Conservation (phyloP, 768 basidiomycete genomes). For the Pisolithus sp. region DNA sequence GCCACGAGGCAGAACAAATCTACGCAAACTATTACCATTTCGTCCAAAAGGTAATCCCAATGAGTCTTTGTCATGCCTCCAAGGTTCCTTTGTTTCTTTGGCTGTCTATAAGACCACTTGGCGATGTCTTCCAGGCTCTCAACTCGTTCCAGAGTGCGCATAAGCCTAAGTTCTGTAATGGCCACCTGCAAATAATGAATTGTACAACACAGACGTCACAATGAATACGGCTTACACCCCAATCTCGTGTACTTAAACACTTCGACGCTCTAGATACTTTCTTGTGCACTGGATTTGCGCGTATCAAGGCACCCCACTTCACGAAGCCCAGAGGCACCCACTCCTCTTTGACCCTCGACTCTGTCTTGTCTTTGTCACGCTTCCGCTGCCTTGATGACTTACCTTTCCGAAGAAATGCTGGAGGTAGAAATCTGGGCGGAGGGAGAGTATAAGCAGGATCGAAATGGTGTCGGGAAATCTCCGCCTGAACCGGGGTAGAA, state of each 20-base stretch:
- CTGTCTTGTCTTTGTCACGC: constrained; percentile 44
- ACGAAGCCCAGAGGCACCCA: constrained; percentile 59
- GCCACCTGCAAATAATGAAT: constrained; percentile 49
- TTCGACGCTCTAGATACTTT: constrained; percentile 66
- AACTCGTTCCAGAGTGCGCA: constrained; percentile 78
- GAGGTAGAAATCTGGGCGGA: constrained; percentile 46
- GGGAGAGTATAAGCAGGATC: constrained; percentile 50
- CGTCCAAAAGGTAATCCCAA: constrained; percentile 94
- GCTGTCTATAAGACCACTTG: constrained; percentile 90
- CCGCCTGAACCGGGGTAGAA: constrained; percentile 10
- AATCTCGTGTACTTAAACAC: constrained; percentile 73
- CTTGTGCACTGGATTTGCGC: constrained; percentile 71
- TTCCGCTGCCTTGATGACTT: constrained; percentile 45
- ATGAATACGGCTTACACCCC: constrained; percentile 52
- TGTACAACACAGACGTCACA: background rate
- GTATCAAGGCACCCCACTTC: constrained; percentile 69
- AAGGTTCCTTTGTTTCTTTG: constrained; percentile 85
- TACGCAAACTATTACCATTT: constrained; percentile 62
- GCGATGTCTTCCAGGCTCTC: constrained; percentile 75
- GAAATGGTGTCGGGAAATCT: constrained; percentile 31
- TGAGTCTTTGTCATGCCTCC: constrained; percentile 74
- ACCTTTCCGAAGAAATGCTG: constrained; percentile 46
- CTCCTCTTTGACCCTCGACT: constrained; percentile 49
- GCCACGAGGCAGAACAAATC: background rate
- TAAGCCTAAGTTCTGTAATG: constrained; percentile 67